Evolutionary conservation across 169 alveolate species (phyloP).

Genomic region (Plasmodium relictum): DNA sequence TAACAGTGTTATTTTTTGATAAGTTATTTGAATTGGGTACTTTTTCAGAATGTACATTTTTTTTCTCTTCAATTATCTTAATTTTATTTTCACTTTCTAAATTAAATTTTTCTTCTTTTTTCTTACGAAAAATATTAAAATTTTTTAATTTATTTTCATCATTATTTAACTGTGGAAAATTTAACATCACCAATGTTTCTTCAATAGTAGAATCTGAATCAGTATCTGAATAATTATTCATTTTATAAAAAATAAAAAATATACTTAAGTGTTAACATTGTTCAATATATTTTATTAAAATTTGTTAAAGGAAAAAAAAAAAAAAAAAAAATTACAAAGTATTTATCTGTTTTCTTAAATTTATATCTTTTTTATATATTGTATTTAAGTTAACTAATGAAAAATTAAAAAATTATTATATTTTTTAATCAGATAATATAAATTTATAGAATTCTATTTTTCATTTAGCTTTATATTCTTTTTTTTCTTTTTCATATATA

Average conservation of each 20-base stretch:
- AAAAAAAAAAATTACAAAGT: constrained; percentile 2
- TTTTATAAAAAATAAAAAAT: background rate
- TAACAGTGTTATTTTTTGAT: background rate
- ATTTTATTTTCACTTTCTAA: constrained; percentile 2
- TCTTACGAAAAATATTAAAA: constrained; percentile 43
- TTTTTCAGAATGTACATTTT: background rate
- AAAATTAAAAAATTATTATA: too few relatives aligned
- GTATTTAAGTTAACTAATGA: too few relatives aligned
- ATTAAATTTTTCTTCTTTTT: constrained; percentile 34
- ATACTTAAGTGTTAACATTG: background rate
- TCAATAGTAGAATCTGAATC: constrained; percentile 66
- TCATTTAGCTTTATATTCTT: too few relatives aligned
- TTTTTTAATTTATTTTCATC: constrained; percentile 54
- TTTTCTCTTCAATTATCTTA: background rate
- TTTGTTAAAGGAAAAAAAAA: constrained; percentile 1
- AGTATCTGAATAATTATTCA: constrained; percentile 4
- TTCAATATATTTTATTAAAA: constrained; percentile 1
- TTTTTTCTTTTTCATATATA: too few relatives aligned
- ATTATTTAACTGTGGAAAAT: constrained; percentile 37
- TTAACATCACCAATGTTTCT: constrained; percentile 74
- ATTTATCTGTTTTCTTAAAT: background rate
- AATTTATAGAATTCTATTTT: too few relatives aligned
- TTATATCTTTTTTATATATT: too few relatives aligned
- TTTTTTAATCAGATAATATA: too few relatives aligned
- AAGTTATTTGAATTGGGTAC: background rate